Evolutionary conservation across 768 basidiomycete genomes (phyloP).

Genomic region (Hericium erinaceus): DNA sequence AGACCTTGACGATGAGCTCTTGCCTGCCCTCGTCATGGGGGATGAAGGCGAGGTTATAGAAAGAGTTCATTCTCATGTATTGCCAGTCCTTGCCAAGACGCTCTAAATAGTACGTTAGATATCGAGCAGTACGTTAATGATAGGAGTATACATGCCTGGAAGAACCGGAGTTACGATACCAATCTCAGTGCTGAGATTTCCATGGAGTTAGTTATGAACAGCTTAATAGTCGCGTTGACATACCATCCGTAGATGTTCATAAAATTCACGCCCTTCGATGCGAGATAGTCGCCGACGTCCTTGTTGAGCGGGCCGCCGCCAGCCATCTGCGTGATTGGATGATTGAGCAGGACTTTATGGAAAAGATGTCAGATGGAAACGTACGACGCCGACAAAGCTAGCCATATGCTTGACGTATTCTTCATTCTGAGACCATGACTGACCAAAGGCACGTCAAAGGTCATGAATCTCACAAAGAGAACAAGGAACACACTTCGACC

Average conservation of each 20-base stretch:
- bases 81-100: conserved; percentile 14
- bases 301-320: background rate
- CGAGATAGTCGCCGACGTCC: background rate
- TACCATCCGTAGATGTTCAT: background rate
- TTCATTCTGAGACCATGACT: background rate
- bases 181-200: conserved; percentile 11
- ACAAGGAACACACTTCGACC: background rate
- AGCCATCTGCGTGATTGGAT: background rate
- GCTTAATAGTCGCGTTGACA: background rate
- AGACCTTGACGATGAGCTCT: conserved; percentile 15
- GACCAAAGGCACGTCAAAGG: background rate
- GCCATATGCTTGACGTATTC: background rate
- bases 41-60: conserved; percentile 8
- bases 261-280: background rate
- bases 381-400: background rate
- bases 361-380: background rate
- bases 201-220: background rate
- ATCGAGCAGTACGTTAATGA: background rate
- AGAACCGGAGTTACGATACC: conserved; percentile 14
- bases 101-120: background rate
- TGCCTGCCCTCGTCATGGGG: conserved; percentile 14
- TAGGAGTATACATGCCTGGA: background rate
- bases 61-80: conserved; percentile 12
- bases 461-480: background rate
- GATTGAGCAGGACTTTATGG: background rate